Conservation (phyloP, 805 yeast genomes). For the Citeromyces matritensis region DNA sequence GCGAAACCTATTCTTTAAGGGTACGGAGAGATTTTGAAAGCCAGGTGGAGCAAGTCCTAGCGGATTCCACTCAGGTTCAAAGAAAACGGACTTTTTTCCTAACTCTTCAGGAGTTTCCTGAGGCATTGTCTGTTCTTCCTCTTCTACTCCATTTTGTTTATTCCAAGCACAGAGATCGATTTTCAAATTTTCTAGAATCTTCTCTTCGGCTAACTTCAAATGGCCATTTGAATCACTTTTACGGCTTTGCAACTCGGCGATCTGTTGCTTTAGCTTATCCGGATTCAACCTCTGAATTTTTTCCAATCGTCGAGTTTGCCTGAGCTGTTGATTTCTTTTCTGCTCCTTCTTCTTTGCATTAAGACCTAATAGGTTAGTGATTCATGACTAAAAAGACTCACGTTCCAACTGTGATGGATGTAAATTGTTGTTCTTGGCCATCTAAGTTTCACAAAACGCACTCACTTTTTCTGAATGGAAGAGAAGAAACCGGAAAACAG, state of each 20-base stretch:
- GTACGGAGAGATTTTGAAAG: constrained; percentile 14
- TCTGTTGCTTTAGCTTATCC: constrained; percentile 6
- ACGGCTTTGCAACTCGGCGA: constrained; percentile 10
- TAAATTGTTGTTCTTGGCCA: constrained; percentile 6
- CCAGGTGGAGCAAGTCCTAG: constrained; percentile 34
- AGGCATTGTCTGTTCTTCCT: constrained; percentile 6
- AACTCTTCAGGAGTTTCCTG: constrained; percentile 12
- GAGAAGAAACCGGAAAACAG: too few relatives aligned
- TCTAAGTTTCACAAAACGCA: not conserved
- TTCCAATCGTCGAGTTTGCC: constrained; percentile 8
- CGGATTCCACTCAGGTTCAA: constrained; percentile 55
- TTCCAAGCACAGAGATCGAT: constrained; percentile 24
- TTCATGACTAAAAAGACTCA: constrained; percentile 3
- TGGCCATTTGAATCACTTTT: constrained; percentile 19
- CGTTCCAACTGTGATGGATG: constrained; percentile 10
- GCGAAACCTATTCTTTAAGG: constrained; percentile 9
- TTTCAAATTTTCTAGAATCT: constrained; percentile 16
- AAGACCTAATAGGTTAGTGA: constrained; percentile 3
- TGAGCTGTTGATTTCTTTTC: constrained; percentile 10
- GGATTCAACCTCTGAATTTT: constrained; percentile 11
- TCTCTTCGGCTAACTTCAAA: constrained; percentile 16
- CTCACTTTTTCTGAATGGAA: too few relatives aligned
- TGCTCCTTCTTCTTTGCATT: constrained; percentile 10
- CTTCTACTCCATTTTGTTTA: constrained; percentile 7
- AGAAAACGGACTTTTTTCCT: constrained; percentile 37